Base-by-base conservation (phyloP, 768 basidiomycete species). In the Psilocybe sp. region DNA sequence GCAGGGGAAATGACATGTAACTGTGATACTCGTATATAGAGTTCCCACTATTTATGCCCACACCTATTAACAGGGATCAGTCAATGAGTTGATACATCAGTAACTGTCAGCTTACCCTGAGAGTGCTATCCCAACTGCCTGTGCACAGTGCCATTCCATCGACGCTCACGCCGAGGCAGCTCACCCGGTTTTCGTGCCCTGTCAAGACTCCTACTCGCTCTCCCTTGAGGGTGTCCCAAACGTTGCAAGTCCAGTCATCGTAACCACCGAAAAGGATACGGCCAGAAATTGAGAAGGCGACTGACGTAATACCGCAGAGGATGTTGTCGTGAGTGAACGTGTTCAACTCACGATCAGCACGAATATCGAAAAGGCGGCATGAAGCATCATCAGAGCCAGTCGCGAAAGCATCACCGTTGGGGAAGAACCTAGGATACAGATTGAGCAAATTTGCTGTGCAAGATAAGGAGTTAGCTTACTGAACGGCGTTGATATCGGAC, bases 201-300 rank as follows among this genome's bases (percentile, higher is more conserved):
- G 94, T 92, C 53, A 99, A 72, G 46, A 99, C 97, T 50, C 96
- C 96, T 36, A 99, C 94, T 49, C 96, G 89, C 69, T 98, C 96
- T 48, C 97, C 97, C 70, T 96, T 97, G 63, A 99, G 78, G 23
- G 95, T 98, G 67, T 99, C 96, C 96, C 96, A 99, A 45, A 98
- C 96, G 65, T 99, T 99, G 77, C 93, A 95, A 58, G 97, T 98
- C 91, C 97, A 98, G 66, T 99, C 96, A 69, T 99, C 96, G 66
- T 99, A 99, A 37, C 96, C 96, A 56, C 97, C 96, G 59, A 99
- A 99, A 35, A 99, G 78, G 60, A 99, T 92, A 52, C 96, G 89
- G 34, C 96, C 96, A 20, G 95, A 98, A 59, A 92, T 91, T 4
- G 96, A 98, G 77, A 99, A 99, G 12, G 94, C 96, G 58, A 99